Conservation (phyloP, 2,329 filamentous ascomycete genomes). For the Geosmithia morbida region DNA sequence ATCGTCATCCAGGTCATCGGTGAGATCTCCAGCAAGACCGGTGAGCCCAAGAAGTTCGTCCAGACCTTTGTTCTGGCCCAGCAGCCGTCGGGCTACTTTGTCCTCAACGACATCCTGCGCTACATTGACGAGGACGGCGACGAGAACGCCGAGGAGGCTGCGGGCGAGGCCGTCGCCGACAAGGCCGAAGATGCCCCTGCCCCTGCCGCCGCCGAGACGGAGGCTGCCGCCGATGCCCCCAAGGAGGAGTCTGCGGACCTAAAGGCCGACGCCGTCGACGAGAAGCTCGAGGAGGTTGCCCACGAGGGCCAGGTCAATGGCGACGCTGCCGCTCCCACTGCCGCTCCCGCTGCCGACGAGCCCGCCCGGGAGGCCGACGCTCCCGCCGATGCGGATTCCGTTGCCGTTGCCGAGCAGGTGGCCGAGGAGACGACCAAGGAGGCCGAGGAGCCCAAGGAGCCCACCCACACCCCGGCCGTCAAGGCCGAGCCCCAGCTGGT, state of each 20-base stretch:
- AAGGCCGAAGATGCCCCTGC: constrained; percentile 18
- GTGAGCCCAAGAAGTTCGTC: constrained; percentile 87
- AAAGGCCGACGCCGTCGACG: constrained; percentile 45
- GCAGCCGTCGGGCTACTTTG: constrained; percentile 94
- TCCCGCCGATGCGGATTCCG: constrained; percentile 28
- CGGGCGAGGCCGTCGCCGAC: constrained; percentile 19
- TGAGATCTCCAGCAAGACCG: constrained; percentile 88
- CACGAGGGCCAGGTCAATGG: constrained; percentile 17
- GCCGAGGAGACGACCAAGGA: constrained; percentile 41
- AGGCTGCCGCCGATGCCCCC: constrained; percentile 14
- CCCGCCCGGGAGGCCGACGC: constrained; percentile 21
- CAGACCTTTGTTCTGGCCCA: constrained; percentile 96
- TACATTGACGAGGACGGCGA: constrained; percentile 80
- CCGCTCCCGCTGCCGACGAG: constrained; percentile 13
- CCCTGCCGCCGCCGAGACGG: constrained; percentile 8
- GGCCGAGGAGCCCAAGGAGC: constrained; percentile 53
- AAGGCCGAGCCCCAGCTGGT: constrained; percentile 14
- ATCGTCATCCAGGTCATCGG: constrained; percentile 98
- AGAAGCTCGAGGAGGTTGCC: constrained; percentile 58
- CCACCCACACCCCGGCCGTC: constrained; percentile 36
- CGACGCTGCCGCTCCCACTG: constrained; percentile 10
- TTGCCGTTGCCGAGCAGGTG: constrained; percentile 34
- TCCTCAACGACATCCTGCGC: constrained; percentile 94
- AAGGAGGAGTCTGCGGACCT: constrained; percentile 12
- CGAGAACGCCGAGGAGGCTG: constrained; percentile 37